These are phyloP conservation scores for Zalaria sp. DNA, from an alignment of 2,329 filamentous ascomycete species.

Conservation along the genomic window DNA sequence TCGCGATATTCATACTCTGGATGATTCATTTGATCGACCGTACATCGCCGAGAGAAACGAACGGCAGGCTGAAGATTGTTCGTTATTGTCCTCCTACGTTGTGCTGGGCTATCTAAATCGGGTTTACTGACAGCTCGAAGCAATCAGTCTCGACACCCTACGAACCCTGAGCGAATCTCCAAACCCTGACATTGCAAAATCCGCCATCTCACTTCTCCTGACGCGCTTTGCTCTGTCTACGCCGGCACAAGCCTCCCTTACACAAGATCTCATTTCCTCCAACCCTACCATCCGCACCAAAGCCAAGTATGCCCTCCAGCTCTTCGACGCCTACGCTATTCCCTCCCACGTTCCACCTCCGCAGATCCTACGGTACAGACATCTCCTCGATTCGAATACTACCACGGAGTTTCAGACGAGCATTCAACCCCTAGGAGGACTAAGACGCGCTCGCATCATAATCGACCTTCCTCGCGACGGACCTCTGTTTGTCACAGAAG, in stretches of 20 bases:
- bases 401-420: too few species aligned
- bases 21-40: background rate
- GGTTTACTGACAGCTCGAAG: background rate
- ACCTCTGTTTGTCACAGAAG: background rate
- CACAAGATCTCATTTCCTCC: background rate
- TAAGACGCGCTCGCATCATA: background rate
- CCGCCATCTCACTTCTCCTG: background rate
- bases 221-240: background rate
- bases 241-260: background rate
- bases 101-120: background rate
- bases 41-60: background rate
- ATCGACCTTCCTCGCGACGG: background rate
- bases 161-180: background rate
- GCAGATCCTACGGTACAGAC: background rate
- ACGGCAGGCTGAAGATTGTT: background rate
- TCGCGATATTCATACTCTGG: background rate
- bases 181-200: background rate
- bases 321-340: background rate
- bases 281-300: background rate
- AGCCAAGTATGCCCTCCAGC: background rate
- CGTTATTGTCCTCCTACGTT: background rate
- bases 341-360: background rate
- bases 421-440: too few species aligned
- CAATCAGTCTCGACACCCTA: background rate
- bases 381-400: background rate